phyloP scores from a whole-genome alignment of 2,329 filamentous ascomycete genomes.

The Cordyceps tenuipes region DNA sequence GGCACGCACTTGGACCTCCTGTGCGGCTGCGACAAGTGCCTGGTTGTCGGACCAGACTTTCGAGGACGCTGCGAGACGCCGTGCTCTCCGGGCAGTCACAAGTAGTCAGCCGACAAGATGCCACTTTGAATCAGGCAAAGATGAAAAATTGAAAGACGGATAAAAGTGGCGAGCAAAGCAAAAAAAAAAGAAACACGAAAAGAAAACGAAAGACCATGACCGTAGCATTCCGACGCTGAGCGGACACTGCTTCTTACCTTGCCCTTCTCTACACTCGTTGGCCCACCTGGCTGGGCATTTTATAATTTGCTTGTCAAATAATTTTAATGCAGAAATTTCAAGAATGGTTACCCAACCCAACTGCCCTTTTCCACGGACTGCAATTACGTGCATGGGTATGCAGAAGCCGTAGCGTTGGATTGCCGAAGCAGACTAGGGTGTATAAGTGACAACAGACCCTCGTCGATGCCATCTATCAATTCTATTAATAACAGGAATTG shows the following conservation, averaged over 20 bases:
- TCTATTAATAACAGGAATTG: conserved; percentile 6
- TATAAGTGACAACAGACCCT: neutral
- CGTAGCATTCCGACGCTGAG: neutral
- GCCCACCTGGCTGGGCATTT: neutral
- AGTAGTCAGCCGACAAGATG: neutral
- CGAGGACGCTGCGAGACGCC: conserved; percentile 31
- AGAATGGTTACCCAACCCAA: neutral
- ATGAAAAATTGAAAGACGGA: too few relatives aligned
- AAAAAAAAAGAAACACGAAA: neutral
- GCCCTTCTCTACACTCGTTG: conserved; percentile 7
- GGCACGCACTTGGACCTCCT: conserved; percentile 29
- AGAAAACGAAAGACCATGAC: neutral
- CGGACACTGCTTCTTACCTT: neutral
- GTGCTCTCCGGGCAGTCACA: conserved; percentile 16
- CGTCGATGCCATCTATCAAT: neutral
- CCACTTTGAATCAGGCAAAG: too few relatives aligned
- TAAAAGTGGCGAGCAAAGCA: neutral
- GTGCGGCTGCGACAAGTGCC: conserved; percentile 31
- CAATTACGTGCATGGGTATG: neutral
- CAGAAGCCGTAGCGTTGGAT: neutral
- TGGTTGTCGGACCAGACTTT: conserved; percentile 31
- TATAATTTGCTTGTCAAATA: neutral
- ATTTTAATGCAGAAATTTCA: neutral
- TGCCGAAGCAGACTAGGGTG: neutral
- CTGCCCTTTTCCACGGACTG: neutral